A percentile compares a stretch with the other conserved stretches of the same genome.
phyloP scores from a whole-genome alignment of 1,139 yeast species.

The Taiozyma onychis region DNA sequence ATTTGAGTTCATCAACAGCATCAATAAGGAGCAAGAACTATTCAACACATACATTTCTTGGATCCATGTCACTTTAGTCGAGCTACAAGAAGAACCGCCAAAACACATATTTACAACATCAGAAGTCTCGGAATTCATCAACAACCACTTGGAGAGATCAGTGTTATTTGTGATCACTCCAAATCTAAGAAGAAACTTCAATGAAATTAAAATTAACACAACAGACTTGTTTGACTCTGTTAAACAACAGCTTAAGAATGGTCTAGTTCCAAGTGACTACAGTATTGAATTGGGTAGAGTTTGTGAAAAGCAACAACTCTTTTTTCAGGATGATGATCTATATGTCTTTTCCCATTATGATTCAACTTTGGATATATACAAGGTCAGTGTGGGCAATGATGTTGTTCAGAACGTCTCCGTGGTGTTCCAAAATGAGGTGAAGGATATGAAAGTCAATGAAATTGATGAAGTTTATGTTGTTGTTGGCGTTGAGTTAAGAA shows the following conservation, averaged over 20 bases:
- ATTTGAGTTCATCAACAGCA: slow-evolving; percentile 39
- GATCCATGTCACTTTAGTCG: slow-evolving; percentile 30
- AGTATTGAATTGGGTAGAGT: slow-evolving; percentile 13
- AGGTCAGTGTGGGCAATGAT: slow-evolving; percentile 2
- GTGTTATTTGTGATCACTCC: slow-evolving; percentile 17
- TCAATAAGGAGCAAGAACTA: slow-evolving; percentile 46
- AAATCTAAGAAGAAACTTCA: slow-evolving; percentile 16
- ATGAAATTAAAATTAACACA: slow-evolving; percentile 18
- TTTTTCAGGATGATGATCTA: slow-evolving; percentile 4
- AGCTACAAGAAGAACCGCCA: slow-evolving; percentile 23
- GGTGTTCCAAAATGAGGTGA: slow-evolving; percentile 5
- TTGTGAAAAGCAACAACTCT: slow-evolving; percentile 14
- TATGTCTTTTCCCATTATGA: slow-evolving; percentile 9
- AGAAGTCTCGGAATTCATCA: slow-evolving; percentile 18
- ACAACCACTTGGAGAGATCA: slow-evolving; percentile 19
- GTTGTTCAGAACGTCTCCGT: neutral
- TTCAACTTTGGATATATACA: slow-evolving; percentile 9
- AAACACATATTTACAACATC: slow-evolving; percentile 12
- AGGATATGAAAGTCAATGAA: slow-evolving; percentile 8
- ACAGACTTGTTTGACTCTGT: slow-evolving; percentile 17
- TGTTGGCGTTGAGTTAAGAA: neutral
- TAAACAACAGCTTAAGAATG: slow-evolving; percentile 8
- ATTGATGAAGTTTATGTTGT: slow-evolving; percentile 5
- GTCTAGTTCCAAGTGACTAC: slow-evolving; percentile 1
- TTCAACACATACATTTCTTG: slow-evolving; percentile 49